A percentile compares a stretch with the other conserved stretches of the same genome.
Evolutionary conservation across 768 basidiomycete species (phyloP).

Genomic region (Agrocybe pediades): DNA sequence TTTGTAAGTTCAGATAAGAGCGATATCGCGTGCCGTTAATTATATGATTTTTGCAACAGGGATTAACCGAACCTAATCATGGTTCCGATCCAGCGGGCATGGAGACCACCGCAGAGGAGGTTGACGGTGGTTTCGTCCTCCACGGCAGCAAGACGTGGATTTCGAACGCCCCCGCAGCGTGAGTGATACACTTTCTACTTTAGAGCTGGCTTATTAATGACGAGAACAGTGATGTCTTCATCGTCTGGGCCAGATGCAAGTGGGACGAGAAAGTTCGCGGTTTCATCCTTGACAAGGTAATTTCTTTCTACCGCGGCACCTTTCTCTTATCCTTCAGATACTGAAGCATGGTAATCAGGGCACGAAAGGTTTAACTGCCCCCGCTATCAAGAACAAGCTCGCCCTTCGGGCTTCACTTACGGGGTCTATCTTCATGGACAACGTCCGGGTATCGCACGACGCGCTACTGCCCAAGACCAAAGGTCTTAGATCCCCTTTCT

Average conservation of each 20-base stretch:
- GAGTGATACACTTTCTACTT: conserved; percentile 28
- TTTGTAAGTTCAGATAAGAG: conserved; percentile 62
- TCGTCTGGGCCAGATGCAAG: conserved; percentile 93
- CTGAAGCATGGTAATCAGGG: conserved; percentile 47
- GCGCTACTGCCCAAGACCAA: conserved; percentile 75
- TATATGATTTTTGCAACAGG: conserved; percentile 45
- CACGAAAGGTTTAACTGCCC: conserved; percentile 77
- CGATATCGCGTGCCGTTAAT: conserved; percentile 1
- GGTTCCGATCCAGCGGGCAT: conserved; percentile 98
- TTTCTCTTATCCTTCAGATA: neutral
- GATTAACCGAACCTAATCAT: conserved; percentile 94
- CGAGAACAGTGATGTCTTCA: conserved; percentile 72
- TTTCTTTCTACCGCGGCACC: conserved; percentile 3
- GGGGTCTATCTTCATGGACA: conserved; percentile 91
- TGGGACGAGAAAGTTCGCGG: conserved; percentile 93
- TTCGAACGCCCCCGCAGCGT: conserved; percentile 90
- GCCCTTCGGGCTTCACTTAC: conserved; percentile 85
- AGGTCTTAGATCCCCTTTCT: conserved; percentile 86
- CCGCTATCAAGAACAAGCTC: conserved; percentile 90
- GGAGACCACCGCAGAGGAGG: conserved; percentile 89
- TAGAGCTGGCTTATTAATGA: neutral
- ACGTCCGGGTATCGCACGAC: conserved; percentile 74
- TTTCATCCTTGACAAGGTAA: conserved; percentile 87
- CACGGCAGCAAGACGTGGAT: conserved; percentile 99
- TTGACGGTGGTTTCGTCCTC: conserved; percentile 81